Evolutionary conservation across 1,284 basidiomycete genomes (phyloP).

Genomic region (Marasmius sp.): DNA sequence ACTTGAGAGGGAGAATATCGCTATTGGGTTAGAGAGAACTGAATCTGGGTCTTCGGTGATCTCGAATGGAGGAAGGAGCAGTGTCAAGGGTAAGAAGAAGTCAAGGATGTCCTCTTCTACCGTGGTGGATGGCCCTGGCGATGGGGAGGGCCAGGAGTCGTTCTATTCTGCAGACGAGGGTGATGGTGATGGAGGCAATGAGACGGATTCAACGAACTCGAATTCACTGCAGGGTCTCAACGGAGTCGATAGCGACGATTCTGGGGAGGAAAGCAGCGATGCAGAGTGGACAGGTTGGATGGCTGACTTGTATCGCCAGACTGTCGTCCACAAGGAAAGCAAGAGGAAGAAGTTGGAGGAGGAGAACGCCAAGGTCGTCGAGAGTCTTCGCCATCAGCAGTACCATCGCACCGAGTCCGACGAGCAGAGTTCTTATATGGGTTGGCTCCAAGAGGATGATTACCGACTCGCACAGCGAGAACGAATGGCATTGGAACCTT

Average conservation of each 20-base stretch:
- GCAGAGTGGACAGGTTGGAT: conserved; percentile 63
- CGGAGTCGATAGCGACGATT: conserved; percentile 24
- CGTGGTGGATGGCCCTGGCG: neutral
- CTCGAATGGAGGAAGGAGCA: neutral
- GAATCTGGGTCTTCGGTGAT: neutral
- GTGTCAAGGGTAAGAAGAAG: neutral
- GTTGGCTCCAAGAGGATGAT: neutral
- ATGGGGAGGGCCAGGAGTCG: neutral
- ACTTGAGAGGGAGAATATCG: conserved; percentile 10
- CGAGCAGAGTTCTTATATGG: neutral
- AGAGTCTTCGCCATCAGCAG: neutral
- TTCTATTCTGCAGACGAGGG: neutral
- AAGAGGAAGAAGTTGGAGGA: conserved; percentile 1
- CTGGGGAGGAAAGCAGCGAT: conserved; percentile 44
- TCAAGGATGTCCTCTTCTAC: no score
- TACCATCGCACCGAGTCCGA: no score
- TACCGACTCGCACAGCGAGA: conserved; percentile 9
- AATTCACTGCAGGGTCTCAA: conserved; percentile 7
- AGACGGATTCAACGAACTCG: neutral
- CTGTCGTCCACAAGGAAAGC: conserved; percentile 15
- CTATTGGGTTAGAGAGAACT: conserved; percentile 7
- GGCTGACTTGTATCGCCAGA: conserved; percentile 47
- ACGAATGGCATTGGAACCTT: conserved; percentile 25
- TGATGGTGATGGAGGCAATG: neutral
- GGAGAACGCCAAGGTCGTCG: conserved; percentile 1